phyloP scores from a whole-genome alignment of 805 yeast genomes.

The Brettanomyces sp. region DNA sequence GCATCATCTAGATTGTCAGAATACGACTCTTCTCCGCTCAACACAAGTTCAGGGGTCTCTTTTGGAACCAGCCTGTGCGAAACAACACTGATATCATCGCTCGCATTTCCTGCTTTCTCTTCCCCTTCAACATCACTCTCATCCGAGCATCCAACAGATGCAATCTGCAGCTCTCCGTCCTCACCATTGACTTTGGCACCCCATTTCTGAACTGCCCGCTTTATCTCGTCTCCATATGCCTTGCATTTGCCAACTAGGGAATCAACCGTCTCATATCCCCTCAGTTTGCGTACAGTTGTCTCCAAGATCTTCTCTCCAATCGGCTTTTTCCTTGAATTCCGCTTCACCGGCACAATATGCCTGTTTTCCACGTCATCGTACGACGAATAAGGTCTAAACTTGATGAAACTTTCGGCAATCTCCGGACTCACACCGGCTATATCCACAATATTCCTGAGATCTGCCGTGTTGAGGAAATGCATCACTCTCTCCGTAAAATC shows the following conservation, averaged over 20 bases:
- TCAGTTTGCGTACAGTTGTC: constrained; percentile 56
- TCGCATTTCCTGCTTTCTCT: constrained; percentile 22
- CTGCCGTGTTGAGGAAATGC: constrained; percentile 71
- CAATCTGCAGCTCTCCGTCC: constrained; percentile 43
- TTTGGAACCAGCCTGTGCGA: constrained; percentile 30
- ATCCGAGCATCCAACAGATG: constrained; percentile 35
- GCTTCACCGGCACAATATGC: constrained; percentile 6
- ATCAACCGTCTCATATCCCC: constrained; percentile 92
- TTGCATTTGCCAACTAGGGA: constrained; percentile 82
- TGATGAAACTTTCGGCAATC: constrained; percentile 55
- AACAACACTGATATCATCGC: neutral
- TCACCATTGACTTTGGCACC: constrained; percentile 69
- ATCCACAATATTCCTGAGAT: constrained; percentile 68
- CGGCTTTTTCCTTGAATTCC: constrained; percentile 35
- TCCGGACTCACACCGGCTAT: constrained; percentile 62
- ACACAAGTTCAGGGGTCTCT: constrained; percentile 23
- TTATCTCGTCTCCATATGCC: constrained; percentile 60
- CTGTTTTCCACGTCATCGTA: constrained; percentile 29
- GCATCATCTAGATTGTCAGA: constrained; percentile 23
- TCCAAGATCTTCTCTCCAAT: constrained; percentile 71
- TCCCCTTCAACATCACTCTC: constrained; percentile 14
- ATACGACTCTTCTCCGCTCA: constrained; percentile 21
- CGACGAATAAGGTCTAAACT: constrained; percentile 58
- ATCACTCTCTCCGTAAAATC: constrained; percentile 59
- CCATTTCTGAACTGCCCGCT: constrained; percentile 73